Evolutionary conservation across 2,329 filamentous ascomycete species (phyloP), one percentile per base, ranked within the genome.

Genomic region (Penicillium griseofulvum): DNA sequence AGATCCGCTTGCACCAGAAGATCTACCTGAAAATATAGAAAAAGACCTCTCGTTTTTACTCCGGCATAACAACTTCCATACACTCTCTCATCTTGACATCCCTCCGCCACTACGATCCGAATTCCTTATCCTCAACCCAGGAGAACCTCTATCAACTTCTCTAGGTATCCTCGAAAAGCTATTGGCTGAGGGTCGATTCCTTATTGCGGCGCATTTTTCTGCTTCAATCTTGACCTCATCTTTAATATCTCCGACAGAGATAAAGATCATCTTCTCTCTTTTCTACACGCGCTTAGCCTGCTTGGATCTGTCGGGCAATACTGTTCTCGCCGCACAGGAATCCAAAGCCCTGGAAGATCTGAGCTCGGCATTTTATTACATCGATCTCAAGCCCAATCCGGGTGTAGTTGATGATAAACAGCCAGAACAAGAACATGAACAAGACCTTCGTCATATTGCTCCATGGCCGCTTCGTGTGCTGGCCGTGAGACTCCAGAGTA

Each of bases 381-480:
- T 75, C 14, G 73, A 75, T 22, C 54, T 64, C 22, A 61, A 64
- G 10, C 44, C 61, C 17, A 66, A 67, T 14, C 52, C 57, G 3
- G 59, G 69, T 1, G 36, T 55, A 11, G 7, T 28, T 8, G 56
- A 83, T 83, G 74, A 87, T 84, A 68, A 87, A 68, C 66, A 87
- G 69, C 52, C 85, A 82, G 74, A 87, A 84, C 69, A 87, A 68
- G 67, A 87, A 69, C 53, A 86, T 79, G 68, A 87, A 68, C 70
- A 81, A 78, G 71, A 89, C 81, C 82, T 85, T 83, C 74, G 76
- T 51, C 87, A 88, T 68, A 80, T 96, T 0, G 88, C 93, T 0
- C 93, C 93, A 0, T 99, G 94, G 92, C 83, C 88, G 39, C 80
- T 99, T 49, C 85, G 94, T 7, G 82, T 97, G 3, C 80, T 97